Conservation (phyloP, 208 protist species). For the Phytomonas serpens region DNA sequence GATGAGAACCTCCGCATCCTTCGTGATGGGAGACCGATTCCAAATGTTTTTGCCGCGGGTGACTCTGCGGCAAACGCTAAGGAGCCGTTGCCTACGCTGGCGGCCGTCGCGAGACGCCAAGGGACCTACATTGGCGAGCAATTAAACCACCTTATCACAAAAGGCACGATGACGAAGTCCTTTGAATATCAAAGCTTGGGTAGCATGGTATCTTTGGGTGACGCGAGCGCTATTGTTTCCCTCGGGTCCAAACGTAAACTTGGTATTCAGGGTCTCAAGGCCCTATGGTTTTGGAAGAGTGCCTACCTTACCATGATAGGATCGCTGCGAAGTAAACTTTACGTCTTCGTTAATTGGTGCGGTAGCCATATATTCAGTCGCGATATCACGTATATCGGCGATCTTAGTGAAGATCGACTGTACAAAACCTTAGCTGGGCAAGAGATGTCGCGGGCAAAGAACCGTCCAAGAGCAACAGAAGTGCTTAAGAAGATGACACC, state of each 20-base stretch:
- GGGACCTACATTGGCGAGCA: conserved; percentile 66
- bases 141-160: conserved; percentile 41
- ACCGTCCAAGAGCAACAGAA: conserved; percentile 29
- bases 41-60: conserved; percentile 76
- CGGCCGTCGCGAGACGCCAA: conserved; percentile 78
- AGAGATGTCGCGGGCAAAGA: conserved; percentile 54
- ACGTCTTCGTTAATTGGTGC: conserved; percentile 79
- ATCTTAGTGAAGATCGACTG: conserved; percentile 66
- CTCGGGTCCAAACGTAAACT: conserved; percentile 44
- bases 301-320: conserved; percentile 83
- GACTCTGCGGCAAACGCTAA: conserved; percentile 67
- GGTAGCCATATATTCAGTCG: conserved; percentile 74
- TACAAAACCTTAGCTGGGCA: conserved; percentile 48
- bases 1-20: conserved; percentile 66
- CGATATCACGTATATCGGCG: conserved; percentile 79
- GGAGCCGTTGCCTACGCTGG: conserved; percentile 60
- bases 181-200: conserved; percentile 79
- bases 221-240: conserved; percentile 54
- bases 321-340: conserved; percentile 70
- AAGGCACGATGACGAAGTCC: conserved; percentile 15
- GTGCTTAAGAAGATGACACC: conserved; percentile 31
- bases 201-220: conserved; percentile 73
- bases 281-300: conserved; percentile 77
- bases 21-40: conserved; percentile 50
- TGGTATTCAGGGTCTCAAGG: conserved; percentile 69